phyloP scores from a whole-genome alignment of 306 rosid genomes.

The Castanea mollissima region DNA sequence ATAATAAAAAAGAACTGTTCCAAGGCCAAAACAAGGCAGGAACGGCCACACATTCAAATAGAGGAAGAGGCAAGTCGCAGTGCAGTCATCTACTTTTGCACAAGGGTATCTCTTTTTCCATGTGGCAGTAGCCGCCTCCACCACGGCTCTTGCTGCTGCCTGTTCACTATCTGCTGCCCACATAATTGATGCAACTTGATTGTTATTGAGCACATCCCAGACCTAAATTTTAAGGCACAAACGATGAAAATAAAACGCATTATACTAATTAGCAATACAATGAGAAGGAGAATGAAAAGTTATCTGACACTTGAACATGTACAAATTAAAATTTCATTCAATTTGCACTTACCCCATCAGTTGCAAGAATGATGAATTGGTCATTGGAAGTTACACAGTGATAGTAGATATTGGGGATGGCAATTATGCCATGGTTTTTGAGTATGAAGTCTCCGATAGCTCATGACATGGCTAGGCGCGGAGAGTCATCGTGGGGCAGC shows the following conservation, averaged over 20 bases:
- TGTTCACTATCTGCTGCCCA: slow-evolving; percentile 50
- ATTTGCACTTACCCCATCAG: slow-evolving; percentile 19
- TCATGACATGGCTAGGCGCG: slow-evolving; percentile 83
- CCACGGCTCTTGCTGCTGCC: slow-evolving; percentile 57
- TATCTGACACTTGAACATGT: slow-evolving; percentile 28
- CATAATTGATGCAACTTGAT: slow-evolving; percentile 55
- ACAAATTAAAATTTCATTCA: neutral
- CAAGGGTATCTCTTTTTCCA: slow-evolving; percentile 53
- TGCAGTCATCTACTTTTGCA: slow-evolving; percentile 57
- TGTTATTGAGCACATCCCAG: slow-evolving; percentile 76
- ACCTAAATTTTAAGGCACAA: slow-evolving; percentile 32
- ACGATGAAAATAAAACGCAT: neutral
- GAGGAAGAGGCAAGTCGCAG: slow-evolving; percentile 46
- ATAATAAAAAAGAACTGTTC: neutral
- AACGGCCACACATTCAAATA: neutral
- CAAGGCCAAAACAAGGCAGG: neutral
- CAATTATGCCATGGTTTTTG: slow-evolving; percentile 65
- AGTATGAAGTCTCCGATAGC: slow-evolving; percentile 76
- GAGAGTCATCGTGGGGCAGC: slow-evolving; percentile 47
- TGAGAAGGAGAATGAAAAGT: slow-evolving; percentile 23
- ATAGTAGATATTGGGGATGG: slow-evolving; percentile 51
- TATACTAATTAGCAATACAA: neutral
- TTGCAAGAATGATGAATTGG: slow-evolving; percentile 61
- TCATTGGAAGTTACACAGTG: slow-evolving; percentile 43
- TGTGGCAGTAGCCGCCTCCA: slow-evolving; percentile 50